Evolutionary conservation across 257 asterid species (phyloP).

Genomic region (Parsonsia alboflavescens): DNA sequence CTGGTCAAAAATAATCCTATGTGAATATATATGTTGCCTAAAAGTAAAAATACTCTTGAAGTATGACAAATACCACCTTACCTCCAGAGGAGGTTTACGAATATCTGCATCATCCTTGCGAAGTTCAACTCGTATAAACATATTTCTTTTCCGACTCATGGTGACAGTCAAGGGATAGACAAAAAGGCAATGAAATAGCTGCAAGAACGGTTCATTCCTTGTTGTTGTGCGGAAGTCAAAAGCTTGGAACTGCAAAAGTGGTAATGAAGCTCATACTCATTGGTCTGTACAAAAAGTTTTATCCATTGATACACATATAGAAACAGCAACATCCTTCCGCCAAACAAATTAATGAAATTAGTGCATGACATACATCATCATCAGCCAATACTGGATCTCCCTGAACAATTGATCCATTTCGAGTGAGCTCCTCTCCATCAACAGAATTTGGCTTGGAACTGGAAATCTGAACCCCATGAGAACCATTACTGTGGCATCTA

Average conservation of each 20-base stretch:
- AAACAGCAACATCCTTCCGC: background rate
- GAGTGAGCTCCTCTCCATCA: slow-evolving; percentile 47
- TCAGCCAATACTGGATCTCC: slow-evolving; percentile 39
- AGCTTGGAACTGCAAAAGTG: slow-evolving; percentile 77
- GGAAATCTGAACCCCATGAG: slow-evolving; percentile 33
- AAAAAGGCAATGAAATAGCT: slow-evolving; percentile 96
- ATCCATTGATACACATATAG: background rate
- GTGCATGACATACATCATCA: slow-evolving; percentile 56
- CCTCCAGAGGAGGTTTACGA: slow-evolving; percentile 82
- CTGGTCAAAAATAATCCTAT: slow-evolving; percentile 37
- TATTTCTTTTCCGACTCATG: slow-evolving; percentile 89
- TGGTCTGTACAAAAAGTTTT: background rate
- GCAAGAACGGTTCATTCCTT: slow-evolving; percentile 96
- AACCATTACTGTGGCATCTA: slow-evolving; percentile 42
- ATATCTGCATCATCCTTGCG: slow-evolving; percentile 82
- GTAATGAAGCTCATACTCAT: slow-evolving; percentile 11
- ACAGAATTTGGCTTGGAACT: slow-evolving; percentile 47
- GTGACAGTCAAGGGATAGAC: slow-evolving; percentile 85
- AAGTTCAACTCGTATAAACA: slow-evolving; percentile 92
- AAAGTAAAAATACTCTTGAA: slow-evolving; percentile 23
- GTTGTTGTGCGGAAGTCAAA: slow-evolving; percentile 95
- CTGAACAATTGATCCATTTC: slow-evolving; percentile 63
- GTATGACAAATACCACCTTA: slow-evolving; percentile 31
- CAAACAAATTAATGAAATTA: background rate
- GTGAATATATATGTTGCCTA: slow-evolving; percentile 25